Percentiles rank a stretch among this genome's conserved stretches.
Evolutionary conservation across 2,329 filamentous ascomycete genomes (phyloP).

Genomic region (Alternaria hordeiaustralica): DNA sequence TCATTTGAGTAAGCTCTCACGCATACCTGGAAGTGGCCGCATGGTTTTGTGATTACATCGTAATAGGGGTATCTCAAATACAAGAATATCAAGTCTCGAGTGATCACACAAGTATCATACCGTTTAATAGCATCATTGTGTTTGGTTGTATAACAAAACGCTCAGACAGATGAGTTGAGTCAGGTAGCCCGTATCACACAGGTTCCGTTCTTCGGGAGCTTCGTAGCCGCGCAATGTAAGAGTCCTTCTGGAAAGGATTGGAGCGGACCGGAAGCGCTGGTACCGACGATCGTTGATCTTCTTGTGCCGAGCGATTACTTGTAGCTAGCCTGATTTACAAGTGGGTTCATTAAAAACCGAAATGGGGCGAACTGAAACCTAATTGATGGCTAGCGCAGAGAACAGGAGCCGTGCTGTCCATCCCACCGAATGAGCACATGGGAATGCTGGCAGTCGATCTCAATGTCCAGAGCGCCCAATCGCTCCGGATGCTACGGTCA

Average conservation of each 20-base stretch:
- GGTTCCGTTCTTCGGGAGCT: neutral
- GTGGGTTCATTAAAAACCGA: neutral
- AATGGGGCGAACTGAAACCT: neutral
- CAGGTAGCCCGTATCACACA: neutral
- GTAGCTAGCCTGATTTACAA: neutral
- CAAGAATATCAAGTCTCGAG: neutral
- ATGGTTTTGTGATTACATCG: neutral
- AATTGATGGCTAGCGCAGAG: neutral
- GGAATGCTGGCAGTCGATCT: neutral
- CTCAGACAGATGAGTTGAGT: neutral
- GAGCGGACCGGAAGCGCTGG: neutral
- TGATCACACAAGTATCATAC: neutral
- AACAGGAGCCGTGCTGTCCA: neutral
- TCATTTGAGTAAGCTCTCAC: neutral
- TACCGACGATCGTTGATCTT: neutral
- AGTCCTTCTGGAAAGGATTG: neutral
- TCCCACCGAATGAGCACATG: neutral
- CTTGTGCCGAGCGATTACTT: neutral
- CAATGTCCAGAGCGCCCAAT: neutral
- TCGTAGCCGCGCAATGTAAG: neutral
- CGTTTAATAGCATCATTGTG: neutral
- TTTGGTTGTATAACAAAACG: neutral
- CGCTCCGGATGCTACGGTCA: neutral
- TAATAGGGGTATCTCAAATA: neutral
- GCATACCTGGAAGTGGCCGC: neutral